Base-by-base conservation (phyloP, 345 rosid species). In the Microcos paniculata region DNA sequence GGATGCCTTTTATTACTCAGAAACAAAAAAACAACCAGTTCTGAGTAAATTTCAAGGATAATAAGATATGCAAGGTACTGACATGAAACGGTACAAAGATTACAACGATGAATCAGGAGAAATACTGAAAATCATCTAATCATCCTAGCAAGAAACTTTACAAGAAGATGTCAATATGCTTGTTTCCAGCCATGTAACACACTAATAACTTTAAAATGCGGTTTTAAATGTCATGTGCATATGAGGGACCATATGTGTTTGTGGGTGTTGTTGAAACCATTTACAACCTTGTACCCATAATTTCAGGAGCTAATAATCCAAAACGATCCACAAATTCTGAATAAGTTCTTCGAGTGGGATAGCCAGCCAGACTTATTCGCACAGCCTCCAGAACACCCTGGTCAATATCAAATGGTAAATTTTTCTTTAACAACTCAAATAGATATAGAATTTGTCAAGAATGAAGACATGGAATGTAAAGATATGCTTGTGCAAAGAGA, bases 371-470 rank as follows among this genome's bases (percentile, higher is more conserved):
- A 88, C 99, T 92, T 73, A 96, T 96, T 77, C 98, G 93, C 84
- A 96, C 94, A 71, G 99, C 99, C 88, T 96, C 99, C 79, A 96
- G 63, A 77, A 96, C 99, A 81, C 98, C 99, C 98, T 96, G 86
- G 28, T 70, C 71, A 76, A 80, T 75, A 81, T 52, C 15, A 68
- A 61, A 78, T n/a, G n/a, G n/a, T 62, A 70, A 61, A 78, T 57
- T 48, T 73, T 23, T 42, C 43, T 63, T 77, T 3, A 77, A 30
- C 28, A 79, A 65, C 24, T 19, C 55, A 46, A 40, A 33, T 62
- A n/a, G n/a, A 40, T 23, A 57, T 19, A 35, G 59, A 5, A 73
- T 49, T 15, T 57, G 59, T 11, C 52, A 73, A 73, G 52, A 64
- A 75, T 38, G 35, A 62, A 64, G 28, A 49, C n/a, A 38, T 45